Evolutionary conservation across 2,329 filamentous ascomycete genomes (phyloP), one percentile per base, ranked within the genome.

Genomic region (Alternaria novae-zelandiae): DNA sequence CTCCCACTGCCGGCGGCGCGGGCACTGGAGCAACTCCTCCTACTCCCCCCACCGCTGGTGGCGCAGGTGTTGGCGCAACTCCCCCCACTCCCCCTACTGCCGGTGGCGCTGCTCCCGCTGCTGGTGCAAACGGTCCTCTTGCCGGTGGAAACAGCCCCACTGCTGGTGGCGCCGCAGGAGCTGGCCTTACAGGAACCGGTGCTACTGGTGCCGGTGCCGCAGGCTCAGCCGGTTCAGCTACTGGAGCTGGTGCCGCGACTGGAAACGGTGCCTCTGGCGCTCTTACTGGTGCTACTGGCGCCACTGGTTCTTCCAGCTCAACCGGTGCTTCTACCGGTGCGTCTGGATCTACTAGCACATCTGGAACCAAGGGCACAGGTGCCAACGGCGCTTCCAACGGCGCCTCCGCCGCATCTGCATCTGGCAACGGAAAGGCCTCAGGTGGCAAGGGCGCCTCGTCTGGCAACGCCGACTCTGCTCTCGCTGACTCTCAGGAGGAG

Each of bases 401-500:
- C 36, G n/a, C 36, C 36, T 41, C 36, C 4, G 53, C 47, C 25
- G 32, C 50, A 45, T 63, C 54, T 30, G 43, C 36, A 28, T n/a
- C 47, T 47, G 54, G 54, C 3, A 46, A 47, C 9, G 54, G 41
- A 44, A 57, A 57, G 17, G 43, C 57, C 8, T 49, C 41, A 10
- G 58, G 44, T 12, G 46, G 58, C 56, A 64, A 17, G 20, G 17
- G 23, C 23, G 21, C 58, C 1, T 12, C 63, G 13, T 56, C 65
- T 7, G 63, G 56, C 7, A 54, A 36, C 10, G 64, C 66, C 4
- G 63, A 69, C 36, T 67, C 62, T 28, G 67, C 63, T 20, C 59
- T 66, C n/a, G 63, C 65, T 4, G 63, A 68, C 43, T 49, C 57
- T 17, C 67, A 70, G 44, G 65, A 70, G 54, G 67, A 70, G 20